Conservation (phyloP, 2,329 filamentous ascomycete genomes). For the Podosphaera fusca region DNA sequence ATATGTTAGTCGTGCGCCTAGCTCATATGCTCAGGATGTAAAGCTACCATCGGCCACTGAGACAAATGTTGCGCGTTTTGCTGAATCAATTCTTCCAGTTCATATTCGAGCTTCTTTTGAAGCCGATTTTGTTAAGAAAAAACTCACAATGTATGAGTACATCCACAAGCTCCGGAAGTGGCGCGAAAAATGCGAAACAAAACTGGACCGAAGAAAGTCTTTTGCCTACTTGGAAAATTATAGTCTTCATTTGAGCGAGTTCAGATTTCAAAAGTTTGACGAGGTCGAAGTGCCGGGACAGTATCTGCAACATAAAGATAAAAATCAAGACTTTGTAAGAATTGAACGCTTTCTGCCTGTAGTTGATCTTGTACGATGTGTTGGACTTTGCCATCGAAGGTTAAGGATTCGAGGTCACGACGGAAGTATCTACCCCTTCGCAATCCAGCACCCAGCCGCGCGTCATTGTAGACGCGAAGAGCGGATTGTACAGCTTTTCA, state of each 20-base stretch:
- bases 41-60: slow-evolving; percentile 81
- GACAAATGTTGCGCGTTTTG: slow-evolving; percentile 88
- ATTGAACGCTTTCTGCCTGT: slow-evolving; percentile 93
- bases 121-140: slow-evolving; percentile 83
- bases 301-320: slow-evolving; percentile 91
- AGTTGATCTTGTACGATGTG: slow-evolving; percentile 75
- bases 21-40: slow-evolving; percentile 70
- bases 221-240: slow-evolving; percentile 43
- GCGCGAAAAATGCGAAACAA: slow-evolving; percentile 96
- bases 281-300: slow-evolving; percentile 96
- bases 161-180: slow-evolving; percentile 89
- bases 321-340: slow-evolving; percentile 94
- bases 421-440: slow-evolving; percentile 89
- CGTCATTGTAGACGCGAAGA: slow-evolving; percentile 85
- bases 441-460: slow-evolving; percentile 85
- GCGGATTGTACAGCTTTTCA: slow-evolving; percentile 83
- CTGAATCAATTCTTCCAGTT: slow-evolving; percentile 79
- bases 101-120: slow-evolving; percentile 96
- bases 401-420: slow-evolving; percentile 95
- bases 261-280: slow-evolving; percentile 93
- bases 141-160: slow-evolving; percentile 96
- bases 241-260: slow-evolving; percentile 83
- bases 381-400: slow-evolving; percentile 75
- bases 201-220: slow-evolving; percentile 52
- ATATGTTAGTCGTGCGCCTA: slow-evolving; percentile 72